These are phyloP conservation scores for Turnera subulata DNA, from an alignment of 345 rosid species.

Conservation along the genomic window DNA sequence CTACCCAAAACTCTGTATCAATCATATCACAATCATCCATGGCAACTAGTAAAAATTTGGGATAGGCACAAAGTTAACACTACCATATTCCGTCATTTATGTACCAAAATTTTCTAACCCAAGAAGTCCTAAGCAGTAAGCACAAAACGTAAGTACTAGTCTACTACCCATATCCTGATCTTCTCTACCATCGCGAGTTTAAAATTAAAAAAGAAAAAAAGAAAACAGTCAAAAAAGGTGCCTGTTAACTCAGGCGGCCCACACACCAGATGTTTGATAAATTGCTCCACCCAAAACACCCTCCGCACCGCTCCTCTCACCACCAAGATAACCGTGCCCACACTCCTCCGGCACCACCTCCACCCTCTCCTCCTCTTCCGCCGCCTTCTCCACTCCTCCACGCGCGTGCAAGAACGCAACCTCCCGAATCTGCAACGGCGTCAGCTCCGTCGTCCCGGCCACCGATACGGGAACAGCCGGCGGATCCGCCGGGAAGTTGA, in stretches of 20 bases:
- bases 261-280: conserved; percentile 32
- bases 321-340: background rate
- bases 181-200: too few relatives aligned
- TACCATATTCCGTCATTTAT: too few relatives aligned
- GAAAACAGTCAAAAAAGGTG: background rate
- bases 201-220: too few relatives aligned
- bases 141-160: too few relatives aligned
- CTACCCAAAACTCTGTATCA: too few relatives aligned
- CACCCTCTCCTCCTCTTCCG: background rate
- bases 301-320: background rate
- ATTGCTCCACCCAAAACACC: conserved; percentile 12
- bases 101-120: too few relatives aligned
- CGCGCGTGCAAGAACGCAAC: conserved; percentile 40
- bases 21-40: too few relatives aligned
- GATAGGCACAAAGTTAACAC: too few relatives aligned
- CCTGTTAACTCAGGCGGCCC: conserved; percentile 15
- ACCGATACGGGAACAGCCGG: conserved; percentile 28
- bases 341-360: background rate
- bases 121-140: too few relatives aligned
- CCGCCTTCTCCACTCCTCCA: background rate
- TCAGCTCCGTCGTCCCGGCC: conserved; percentile 4
- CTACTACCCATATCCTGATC: too few relatives aligned
- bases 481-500: conserved; percentile 44
- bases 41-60: too few relatives aligned
- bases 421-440: conserved; percentile 40